Conservation (phyloP, 2,329 filamentous ascomycete species). For the Hysterium pulicare region DNA sequence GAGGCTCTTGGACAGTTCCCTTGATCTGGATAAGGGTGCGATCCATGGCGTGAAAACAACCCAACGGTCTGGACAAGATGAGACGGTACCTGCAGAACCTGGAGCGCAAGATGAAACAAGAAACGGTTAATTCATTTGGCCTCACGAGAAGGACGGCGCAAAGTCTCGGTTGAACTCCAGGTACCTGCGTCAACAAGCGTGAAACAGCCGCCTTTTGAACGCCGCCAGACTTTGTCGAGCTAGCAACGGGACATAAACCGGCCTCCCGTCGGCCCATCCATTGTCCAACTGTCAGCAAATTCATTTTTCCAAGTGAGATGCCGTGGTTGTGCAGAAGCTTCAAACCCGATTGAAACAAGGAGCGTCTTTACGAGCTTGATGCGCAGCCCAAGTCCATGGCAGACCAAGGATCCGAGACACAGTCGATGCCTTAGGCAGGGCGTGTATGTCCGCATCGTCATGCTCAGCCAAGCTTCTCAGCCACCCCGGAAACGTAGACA, state of each 20-base stretch:
- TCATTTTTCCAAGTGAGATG: too few species aligned
- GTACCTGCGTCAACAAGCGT: constrained; percentile 9
- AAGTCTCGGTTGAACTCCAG: constrained; percentile 7
- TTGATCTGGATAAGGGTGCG: too few species aligned
- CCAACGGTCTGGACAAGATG: constrained; percentile 7
- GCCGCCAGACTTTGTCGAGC: too few species aligned
- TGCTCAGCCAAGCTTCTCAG: background rate
- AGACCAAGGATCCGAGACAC: background rate
- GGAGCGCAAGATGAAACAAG: constrained; percentile 26
- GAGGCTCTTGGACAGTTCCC: constrained; percentile 4
- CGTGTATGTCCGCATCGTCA: background rate
- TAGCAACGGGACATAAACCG: too few species aligned
- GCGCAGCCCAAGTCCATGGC: too few species aligned
- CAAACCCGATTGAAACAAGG: constrained; percentile 4
- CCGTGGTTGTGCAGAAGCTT: background rate
- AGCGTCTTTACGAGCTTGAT: constrained; percentile 2
- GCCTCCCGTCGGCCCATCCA: too few species aligned
- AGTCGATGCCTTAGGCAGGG: background rate
- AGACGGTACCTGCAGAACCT: constrained; percentile 35
- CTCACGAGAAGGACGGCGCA: background rate
- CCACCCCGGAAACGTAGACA: background rate
- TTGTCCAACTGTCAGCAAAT: too few species aligned
- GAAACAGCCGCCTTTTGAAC: constrained; percentile 19
- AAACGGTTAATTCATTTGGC: background rate
- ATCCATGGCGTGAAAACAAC: constrained; percentile 5